phyloP scores from a whole-genome alignment of 768 basidiomycete species.

The Tricholoma sp. region DNA sequence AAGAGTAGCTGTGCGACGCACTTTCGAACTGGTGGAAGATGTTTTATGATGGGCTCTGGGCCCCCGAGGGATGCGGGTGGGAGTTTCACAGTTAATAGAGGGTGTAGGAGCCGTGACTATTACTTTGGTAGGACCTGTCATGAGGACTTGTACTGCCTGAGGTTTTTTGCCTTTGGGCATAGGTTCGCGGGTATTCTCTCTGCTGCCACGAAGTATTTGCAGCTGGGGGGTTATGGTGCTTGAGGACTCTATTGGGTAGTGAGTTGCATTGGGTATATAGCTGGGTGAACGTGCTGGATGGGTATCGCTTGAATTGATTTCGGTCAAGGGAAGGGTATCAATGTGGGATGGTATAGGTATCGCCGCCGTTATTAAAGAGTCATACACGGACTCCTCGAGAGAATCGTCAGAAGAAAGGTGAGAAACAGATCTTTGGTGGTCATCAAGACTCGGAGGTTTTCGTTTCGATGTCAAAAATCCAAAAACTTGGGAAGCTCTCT shows the following conservation, averaged over 20 bases:
- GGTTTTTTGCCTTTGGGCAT: conserved; percentile 12
- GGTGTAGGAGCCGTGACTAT: conserved; percentile 54
- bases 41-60: conserved; percentile 34
- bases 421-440: conserved; percentile 32
- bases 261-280: background rate
- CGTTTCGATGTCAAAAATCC: conserved; percentile 57
- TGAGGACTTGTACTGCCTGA: conserved; percentile 36
- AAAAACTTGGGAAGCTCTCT: conserved; percentile 72
- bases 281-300: background rate
- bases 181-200: conserved; percentile 8
- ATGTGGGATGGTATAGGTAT: conserved; percentile 13
- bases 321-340: conserved; percentile 8
- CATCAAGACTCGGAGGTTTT: conserved; percentile 23
- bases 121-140: conserved; percentile 45
- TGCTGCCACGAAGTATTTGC: background rate
- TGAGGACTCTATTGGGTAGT: background rate
- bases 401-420: conserved; percentile 25
- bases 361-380: conserved; percentile 12
- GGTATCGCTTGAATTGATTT: background rate
- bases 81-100: conserved; percentile 26
- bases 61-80: conserved; percentile 37
- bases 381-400: conserved; percentile 8
- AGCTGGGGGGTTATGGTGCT: background rate
- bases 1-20: conserved; percentile 21
- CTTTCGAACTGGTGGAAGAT: conserved; percentile 19